Percentiles rank a stretch among this genome's conserved stretches.
phyloP scores from a whole-genome alignment of 1,139 yeast species.

The Candida sp. region DNA sequence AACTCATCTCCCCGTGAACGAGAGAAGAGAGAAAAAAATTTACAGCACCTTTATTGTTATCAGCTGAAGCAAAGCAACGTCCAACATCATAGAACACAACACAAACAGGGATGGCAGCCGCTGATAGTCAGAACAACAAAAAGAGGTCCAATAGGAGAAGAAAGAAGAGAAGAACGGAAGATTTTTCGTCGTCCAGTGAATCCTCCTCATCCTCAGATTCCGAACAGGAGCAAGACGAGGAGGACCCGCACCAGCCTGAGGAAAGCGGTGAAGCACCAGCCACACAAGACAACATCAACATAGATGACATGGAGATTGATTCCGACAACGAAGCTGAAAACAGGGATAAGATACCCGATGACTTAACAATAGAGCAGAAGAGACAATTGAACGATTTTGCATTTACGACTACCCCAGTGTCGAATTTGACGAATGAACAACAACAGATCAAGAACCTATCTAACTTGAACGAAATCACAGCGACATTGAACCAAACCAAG shows the following conservation, averaged over 20 bases:
- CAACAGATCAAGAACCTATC: constrained; percentile 20
- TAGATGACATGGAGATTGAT: constrained; percentile 37
- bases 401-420: constrained; percentile 28
- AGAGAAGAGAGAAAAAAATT: not conserved
- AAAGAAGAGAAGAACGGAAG: constrained; percentile 84
- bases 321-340: constrained; percentile 41
- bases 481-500: constrained; percentile 30
- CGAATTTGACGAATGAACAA: constrained; percentile 18
- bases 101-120: constrained; percentile 2
- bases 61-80: too few relatives aligned
- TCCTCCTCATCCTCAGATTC: constrained; percentile 44
- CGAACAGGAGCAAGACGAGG: constrained; percentile 15
- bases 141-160: constrained; percentile 46
- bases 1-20: not conserved
- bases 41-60: not conserved
- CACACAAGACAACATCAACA: constrained; percentile 24
- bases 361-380: constrained; percentile 25
- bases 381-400: constrained; percentile 28
- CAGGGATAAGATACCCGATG: constrained; percentile 16
- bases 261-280: constrained; percentile 2
- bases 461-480: constrained; percentile 25
- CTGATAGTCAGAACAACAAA: constrained; percentile 7
- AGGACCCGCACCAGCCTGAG: not conserved
- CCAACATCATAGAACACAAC: too few relatives aligned
- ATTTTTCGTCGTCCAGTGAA: constrained; percentile 48